Conservation (phyloP, 2,329 filamentous ascomycete species). For the Fusarium ramigenum region DNA sequence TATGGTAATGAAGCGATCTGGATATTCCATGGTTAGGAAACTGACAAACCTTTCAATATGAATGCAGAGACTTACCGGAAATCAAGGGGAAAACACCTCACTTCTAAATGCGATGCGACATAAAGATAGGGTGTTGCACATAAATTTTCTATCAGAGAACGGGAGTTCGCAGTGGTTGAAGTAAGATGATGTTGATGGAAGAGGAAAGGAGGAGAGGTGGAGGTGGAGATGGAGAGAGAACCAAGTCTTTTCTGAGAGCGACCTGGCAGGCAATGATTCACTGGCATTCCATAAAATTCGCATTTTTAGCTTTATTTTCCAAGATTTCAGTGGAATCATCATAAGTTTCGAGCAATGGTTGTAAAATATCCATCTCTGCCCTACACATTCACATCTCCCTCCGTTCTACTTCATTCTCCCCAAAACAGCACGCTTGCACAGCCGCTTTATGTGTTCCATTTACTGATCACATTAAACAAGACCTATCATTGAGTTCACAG, state of each 20-base stretch:
- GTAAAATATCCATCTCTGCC: background rate
- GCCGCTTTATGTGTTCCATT: background rate
- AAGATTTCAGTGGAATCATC: background rate
- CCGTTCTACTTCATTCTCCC: background rate
- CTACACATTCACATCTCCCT: background rate
- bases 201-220: background rate
- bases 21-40: too few species aligned
- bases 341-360: background rate
- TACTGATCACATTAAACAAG: background rate
- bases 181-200: background rate
- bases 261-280: background rate
- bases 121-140: too few species aligned
- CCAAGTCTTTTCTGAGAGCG: background rate
- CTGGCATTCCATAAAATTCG: fast-evolving
- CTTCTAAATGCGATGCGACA: too few species aligned
- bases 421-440: background rate
- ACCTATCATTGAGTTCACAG: background rate
- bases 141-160: background rate
- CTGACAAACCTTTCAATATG: too few species aligned
- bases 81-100: too few species aligned
- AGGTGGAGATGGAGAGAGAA: background rate
- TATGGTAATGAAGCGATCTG: too few species aligned
- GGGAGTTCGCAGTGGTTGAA: background rate
- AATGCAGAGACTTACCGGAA: too few species aligned
- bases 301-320: background rate